These are phyloP conservation scores for Blastobotrys arbuscula DNA, from an alignment of 1,139 yeast species.

Conservation along the genomic window DNA sequence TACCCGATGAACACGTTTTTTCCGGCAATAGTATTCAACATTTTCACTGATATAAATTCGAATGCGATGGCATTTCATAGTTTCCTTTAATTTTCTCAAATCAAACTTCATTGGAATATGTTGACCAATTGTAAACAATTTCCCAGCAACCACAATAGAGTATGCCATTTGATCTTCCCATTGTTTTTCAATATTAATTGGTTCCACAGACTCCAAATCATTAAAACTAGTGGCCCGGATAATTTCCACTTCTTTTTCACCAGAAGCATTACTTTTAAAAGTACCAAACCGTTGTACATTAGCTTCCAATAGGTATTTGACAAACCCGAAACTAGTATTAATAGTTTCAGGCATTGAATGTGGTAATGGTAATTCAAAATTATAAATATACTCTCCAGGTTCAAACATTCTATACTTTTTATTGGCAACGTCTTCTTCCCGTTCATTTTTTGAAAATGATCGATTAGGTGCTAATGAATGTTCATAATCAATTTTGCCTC, in stretches of 20 bases:
- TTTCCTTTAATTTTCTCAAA: constrained; percentile 71
- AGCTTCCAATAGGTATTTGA: constrained; percentile 64
- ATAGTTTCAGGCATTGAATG: constrained; percentile 79
- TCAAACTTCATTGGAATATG: constrained; percentile 78
- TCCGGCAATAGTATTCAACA: constrained; percentile 79
- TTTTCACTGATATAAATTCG: constrained; percentile 83
- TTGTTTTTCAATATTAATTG: constrained; percentile 80
- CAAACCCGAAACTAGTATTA: constrained; percentile 74
- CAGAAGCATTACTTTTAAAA: constrained; percentile 69
- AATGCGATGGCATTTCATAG: constrained; percentile 79
- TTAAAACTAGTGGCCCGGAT: constrained; percentile 73
- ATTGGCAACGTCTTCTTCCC: constrained; percentile 30
- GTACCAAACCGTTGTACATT: constrained; percentile 71
- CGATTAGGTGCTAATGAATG: constrained; percentile 18
- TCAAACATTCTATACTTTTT: constrained; percentile 44
- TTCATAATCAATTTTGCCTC: background rate
- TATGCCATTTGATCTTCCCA: constrained; percentile 93
- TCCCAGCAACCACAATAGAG: constrained; percentile 83
- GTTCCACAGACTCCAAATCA: constrained; percentile 84
- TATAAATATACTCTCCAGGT: constrained; percentile 88
- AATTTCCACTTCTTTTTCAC: constrained; percentile 57
- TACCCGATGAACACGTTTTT: constrained; percentile 81
- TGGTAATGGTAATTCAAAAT: constrained; percentile 84
- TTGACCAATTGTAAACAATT: constrained; percentile 77
- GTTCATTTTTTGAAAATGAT: constrained; percentile 23